Evolutionary conservation across 2,329 filamentous ascomycete genomes (phyloP).

Genomic region (Rutstroemia sp.): DNA sequence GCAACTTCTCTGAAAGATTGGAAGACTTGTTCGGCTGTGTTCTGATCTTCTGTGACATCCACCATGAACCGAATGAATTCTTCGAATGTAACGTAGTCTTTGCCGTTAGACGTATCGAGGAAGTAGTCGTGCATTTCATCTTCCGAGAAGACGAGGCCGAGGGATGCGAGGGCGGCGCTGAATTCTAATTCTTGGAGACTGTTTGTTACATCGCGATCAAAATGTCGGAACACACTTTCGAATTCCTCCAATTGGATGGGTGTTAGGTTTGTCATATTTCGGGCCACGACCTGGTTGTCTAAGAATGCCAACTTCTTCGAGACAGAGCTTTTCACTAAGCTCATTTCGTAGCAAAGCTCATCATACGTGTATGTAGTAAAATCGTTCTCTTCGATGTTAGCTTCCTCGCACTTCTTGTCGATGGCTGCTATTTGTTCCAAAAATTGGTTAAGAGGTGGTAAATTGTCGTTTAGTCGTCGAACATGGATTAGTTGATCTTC

Average conservation of each 20-base stretch:
- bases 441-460: constrained; percentile 86
- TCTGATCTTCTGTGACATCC: constrained; percentile 96
- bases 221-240: constrained; percentile 96
- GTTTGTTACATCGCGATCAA: constrained; percentile 89
- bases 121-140: constrained; percentile 98
- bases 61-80: constrained; percentile 99
- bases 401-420: constrained; percentile 85
- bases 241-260: constrained; percentile 98
- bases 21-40: constrained; percentile 96
- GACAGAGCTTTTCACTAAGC: constrained; percentile 83
- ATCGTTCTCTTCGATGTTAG: constrained; percentile 98
- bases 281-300: constrained; percentile 96
- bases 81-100: constrained; percentile 84
- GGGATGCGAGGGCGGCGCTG: constrained; percentile 86
- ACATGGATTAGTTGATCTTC: constrained; percentile 92
- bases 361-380: constrained; percentile 99
- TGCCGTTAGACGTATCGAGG: constrained; percentile 71
- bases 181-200: constrained; percentile 90
- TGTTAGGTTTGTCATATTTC: constrained; percentile 97
- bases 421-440: constrained; percentile 79
- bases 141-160: constrained; percentile 93
- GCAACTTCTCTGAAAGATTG: constrained; percentile 97
- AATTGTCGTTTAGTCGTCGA: constrained; percentile 72
- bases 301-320: constrained; percentile 95
- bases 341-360: constrained; percentile 87